Conservation (phyloP, 1,139 yeast species). For the Taiozyma onychis region DNA sequence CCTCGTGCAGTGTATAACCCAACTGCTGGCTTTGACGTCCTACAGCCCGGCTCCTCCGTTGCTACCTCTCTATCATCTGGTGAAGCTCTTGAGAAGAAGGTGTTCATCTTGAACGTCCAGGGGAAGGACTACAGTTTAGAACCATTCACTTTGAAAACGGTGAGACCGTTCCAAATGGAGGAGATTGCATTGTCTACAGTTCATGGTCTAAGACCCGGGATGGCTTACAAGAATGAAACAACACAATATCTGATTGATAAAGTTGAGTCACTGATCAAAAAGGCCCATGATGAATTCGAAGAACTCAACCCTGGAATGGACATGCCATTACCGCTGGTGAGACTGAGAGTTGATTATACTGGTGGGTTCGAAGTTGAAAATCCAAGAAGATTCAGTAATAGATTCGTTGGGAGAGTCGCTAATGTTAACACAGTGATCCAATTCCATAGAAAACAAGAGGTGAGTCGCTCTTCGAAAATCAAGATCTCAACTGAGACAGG, state of each 20-base stretch:
- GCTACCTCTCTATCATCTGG: slow-evolving; percentile 90
- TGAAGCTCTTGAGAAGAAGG: slow-evolving; percentile 71
- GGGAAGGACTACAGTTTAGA: slow-evolving; percentile 57
- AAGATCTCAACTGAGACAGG: slow-evolving; percentile 15
- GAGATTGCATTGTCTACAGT: slow-evolving; percentile 53
- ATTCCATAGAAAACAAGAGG: slow-evolving; percentile 47
- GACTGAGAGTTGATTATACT: slow-evolving; percentile 81
- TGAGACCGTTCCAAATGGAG: slow-evolving; percentile 77
- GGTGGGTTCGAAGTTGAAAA: slow-evolving; percentile 93
- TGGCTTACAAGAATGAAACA: slow-evolving; percentile 58
- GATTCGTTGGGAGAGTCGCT: slow-evolving; percentile 89
- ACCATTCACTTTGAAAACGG: slow-evolving; percentile 62
- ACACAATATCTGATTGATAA: slow-evolving; percentile 52
- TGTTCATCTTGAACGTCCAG: slow-evolving; percentile 60
- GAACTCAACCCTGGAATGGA: slow-evolving; percentile 31
- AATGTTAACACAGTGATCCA: slow-evolving; percentile 81
- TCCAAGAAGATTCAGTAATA: slow-evolving; percentile 80
- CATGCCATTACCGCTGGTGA: slow-evolving; percentile 68
- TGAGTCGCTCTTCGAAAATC: slow-evolving; percentile 20
- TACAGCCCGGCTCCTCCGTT: slow-evolving; percentile 93
- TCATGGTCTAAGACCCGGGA: slow-evolving; percentile 53
- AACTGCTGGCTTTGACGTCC: slow-evolving; percentile 64
- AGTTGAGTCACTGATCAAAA: slow-evolving; percentile 61
- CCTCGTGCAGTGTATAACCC: slow-evolving; percentile 66
- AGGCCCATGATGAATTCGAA: slow-evolving; percentile 51